Evolutionary conservation across 192 early-diverging fungal species (phyloP).

Genomic region (Backusella liffmaniae): DNA sequence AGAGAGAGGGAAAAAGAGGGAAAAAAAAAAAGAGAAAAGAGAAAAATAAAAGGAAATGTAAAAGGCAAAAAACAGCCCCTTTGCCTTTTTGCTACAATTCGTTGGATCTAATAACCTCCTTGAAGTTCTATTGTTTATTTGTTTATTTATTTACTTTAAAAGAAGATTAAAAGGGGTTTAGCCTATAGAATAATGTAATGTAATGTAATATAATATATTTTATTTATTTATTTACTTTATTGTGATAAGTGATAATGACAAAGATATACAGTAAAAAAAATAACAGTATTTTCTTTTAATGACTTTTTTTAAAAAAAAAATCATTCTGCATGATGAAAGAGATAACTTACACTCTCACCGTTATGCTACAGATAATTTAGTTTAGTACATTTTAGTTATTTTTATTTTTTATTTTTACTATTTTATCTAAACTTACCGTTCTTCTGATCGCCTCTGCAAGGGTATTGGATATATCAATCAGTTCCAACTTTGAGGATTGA

Average conservation of each 20-base stretch:
- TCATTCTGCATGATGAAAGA: conserved; percentile 35
- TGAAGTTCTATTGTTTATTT: neutral
- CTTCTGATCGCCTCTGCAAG: conserved; percentile 93
- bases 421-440: conserved; percentile 24
- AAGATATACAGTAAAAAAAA: neutral
- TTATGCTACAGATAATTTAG: conserved; percentile 19
- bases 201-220: neutral
- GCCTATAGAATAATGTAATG: neutral
- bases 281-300: neutral
- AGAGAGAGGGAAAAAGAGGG: neutral
- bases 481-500: conserved; percentile 71
- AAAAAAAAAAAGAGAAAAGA: neutral
- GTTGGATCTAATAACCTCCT: neutral
- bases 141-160: neutral
- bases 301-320: neutral
- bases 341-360: conserved; percentile 38
- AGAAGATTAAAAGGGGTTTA: neutral
- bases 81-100: neutral
- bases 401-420: neutral
- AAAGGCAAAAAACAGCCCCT: neutral
- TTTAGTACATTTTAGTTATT: neutral
- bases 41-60: neutral
- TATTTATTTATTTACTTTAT: too few species aligned
- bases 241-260: neutral
- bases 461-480: conserved; percentile 87